These are phyloP conservation scores for Magnaporthales sp. DNA, from an alignment of 2,329 filamentous ascomycete species.

Conservation along the genomic window DNA sequence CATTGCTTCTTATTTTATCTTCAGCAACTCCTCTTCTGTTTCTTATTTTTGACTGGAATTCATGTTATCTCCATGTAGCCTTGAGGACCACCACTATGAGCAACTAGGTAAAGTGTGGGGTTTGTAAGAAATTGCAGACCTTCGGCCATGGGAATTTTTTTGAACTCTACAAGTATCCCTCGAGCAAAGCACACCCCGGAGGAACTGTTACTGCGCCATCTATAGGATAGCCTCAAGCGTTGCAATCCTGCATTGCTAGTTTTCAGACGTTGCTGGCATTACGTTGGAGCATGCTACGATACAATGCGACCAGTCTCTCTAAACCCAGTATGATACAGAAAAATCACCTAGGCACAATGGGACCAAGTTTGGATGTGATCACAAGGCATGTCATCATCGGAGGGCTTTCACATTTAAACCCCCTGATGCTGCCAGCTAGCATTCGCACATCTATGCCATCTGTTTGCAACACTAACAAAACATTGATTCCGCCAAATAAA, in stretches of 20 bases:
- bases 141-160: too few relatives aligned
- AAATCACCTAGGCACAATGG: not conserved
- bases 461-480: constrained; percentile 1
- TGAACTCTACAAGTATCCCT: too few relatives aligned
- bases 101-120: too few relatives aligned
- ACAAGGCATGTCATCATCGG: not conserved
- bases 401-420: not conserved
- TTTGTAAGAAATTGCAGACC: too few relatives aligned
- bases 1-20: not conserved
- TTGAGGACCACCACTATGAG: too few relatives aligned
- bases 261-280: too few relatives aligned
- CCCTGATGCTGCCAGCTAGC: not conserved
- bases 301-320: not conserved
- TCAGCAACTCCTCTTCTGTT: not conserved
- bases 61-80: not conserved
- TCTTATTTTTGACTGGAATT: not conserved
- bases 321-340: not conserved
- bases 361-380: not conserved
- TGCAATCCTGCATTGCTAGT: too few relatives aligned
- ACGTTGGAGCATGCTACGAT: not conserved
- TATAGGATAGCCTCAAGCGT: too few relatives aligned
- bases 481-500: not conserved
- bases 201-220: too few relatives aligned
- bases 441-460: not conserved
- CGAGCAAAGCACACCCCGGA: too few relatives aligned